phyloP scores from a whole-genome alignment of 148 eudicot species.

The Gaultheria prostrata region DNA sequence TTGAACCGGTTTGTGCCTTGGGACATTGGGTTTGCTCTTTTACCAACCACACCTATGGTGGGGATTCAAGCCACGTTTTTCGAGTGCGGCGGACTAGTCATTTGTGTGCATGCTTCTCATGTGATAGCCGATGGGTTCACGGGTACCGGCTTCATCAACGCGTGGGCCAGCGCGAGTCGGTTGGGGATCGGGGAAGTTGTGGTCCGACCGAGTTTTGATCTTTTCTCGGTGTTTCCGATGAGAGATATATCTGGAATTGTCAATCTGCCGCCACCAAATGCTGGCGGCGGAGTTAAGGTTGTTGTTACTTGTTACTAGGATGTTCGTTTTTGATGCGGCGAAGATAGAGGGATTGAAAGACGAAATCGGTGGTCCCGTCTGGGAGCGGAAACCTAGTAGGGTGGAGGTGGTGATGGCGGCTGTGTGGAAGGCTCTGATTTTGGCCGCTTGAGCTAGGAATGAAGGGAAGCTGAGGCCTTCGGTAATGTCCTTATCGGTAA shows the following conservation, averaged over 20 bases:
- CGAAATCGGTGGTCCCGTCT: not conserved
- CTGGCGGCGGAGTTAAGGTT: not conserved
- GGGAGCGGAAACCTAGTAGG: not conserved
- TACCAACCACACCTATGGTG: not conserved
- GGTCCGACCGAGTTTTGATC: not conserved
- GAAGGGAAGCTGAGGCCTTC: not conserved
- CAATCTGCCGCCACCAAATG: not conserved
- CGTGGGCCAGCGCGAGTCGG: not conserved
- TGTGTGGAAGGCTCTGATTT: constrained; percentile 6
- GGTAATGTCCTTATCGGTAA: not conserved
- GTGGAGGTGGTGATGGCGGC: not conserved
- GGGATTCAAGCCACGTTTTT: not conserved
- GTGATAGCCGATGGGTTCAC: constrained; percentile 13
- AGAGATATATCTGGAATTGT: not conserved
- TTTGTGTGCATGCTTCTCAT: not conserved
- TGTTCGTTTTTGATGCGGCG: constrained; percentile 2
- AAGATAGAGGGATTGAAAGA: not conserved
- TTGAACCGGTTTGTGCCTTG: not conserved
- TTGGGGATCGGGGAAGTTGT: not conserved
- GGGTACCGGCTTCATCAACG: not conserved
- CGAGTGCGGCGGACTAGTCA: not conserved
- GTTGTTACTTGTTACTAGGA: too few species aligned
- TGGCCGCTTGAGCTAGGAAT: not conserved
- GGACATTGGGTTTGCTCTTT: not conserved
- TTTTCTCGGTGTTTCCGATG: not conserved